Evolutionary conservation across 2,329 filamentous ascomycete genomes (phyloP), one percentile per base, ranked within the genome.

Genomic region (Paraconiothyrium brasiliense): DNA sequence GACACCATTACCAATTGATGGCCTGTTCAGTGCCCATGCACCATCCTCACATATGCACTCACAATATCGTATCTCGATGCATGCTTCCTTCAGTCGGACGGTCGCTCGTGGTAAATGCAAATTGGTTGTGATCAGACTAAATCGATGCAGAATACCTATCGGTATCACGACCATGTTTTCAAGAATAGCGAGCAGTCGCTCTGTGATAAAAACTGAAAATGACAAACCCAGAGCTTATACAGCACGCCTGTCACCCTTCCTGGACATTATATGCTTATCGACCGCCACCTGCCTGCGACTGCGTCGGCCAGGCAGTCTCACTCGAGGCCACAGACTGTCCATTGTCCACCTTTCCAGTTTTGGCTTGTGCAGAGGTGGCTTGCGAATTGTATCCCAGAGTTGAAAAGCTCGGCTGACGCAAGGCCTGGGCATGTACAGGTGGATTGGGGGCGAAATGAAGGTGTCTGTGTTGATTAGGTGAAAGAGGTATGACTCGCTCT

Each of bases 261-360:
- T 46, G 30, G 2, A 22, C 2, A 16, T 16, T 3, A 11, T 24
- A 20, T 27, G 49, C 34, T 52, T 20, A 39, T 27, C 9, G 8
- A 20, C 11, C 11, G 16, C 49, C 52, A 30, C 41, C 52, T 22
- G 30, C 4, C 41, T 55, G n/a, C 20, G 43, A 46, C 43, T 46
- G 41, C 4, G 39, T 46, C 3, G 52, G 52, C 52, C 52, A 55
- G 8, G 41, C 52, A 7, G 52, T 47, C 30, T 35, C 39, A n/a
- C 27, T 47, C 27, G 52, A 46, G n/a, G 41, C 39, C 32, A 24
- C 13, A 13, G 52, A 55, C 30, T 27, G n/a, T 24, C 16, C 52
- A 34, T 24, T 35, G 22, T 16, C 16, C 41, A 41, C 20, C 39
- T 46, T 47, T 10, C 16, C 41, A 27, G 30, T 16, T 37, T 55